Base-by-base conservation (phyloP, 352 stramenopile species). In the Bremia lactucae region DNA sequence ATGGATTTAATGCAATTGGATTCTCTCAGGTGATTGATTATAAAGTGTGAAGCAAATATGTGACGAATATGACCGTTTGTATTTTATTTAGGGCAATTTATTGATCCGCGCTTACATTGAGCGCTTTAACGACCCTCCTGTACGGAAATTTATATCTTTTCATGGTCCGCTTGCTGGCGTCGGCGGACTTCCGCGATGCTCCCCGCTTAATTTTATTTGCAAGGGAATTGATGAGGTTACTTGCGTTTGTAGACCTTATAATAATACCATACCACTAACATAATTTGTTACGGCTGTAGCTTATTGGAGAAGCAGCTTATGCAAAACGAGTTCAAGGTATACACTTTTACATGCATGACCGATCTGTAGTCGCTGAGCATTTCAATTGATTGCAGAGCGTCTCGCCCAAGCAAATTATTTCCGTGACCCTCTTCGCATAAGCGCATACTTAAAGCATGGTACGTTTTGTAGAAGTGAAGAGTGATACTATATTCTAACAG, bases 371-470 rank as follows among this genome's bases (percentile, higher is more conserved):
- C 39, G 8, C 15, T 61, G n/a, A 66, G 26, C 23, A 24, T 33
- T 19, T 22, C 31, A 8, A 16, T 6, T 46, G 37, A 15, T 31
- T 55, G n/a, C 38, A 90, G 78, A 76, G 19, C 69, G 69, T 26
- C 42, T 91, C 20, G 90, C 91, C 20, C 92, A 97, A 60, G 72
- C 87, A 20, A 96, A 97, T 53, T 97, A 97, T 65, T 97, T 87
- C 54, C 79, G 90, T 16, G 83, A 97, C 56, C 87, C 89, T 8
- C 59, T 72, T 14, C 66, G 68, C 29, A 85, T 90, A 26, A 31
- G 65, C 13, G 66, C 74, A 11, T 94, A 87, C 36, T 51, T 89
- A 10, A 59, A 68, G 7, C 58, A 82, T 35, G 72, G 83, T 87
- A 59, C 3, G 49, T 40, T 33, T 33, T 14, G 28, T 33, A n/a